phyloP scores from a whole-genome alignment of 108 stramenopile genomes.

The Stephanodiscus minutulus region DNA sequence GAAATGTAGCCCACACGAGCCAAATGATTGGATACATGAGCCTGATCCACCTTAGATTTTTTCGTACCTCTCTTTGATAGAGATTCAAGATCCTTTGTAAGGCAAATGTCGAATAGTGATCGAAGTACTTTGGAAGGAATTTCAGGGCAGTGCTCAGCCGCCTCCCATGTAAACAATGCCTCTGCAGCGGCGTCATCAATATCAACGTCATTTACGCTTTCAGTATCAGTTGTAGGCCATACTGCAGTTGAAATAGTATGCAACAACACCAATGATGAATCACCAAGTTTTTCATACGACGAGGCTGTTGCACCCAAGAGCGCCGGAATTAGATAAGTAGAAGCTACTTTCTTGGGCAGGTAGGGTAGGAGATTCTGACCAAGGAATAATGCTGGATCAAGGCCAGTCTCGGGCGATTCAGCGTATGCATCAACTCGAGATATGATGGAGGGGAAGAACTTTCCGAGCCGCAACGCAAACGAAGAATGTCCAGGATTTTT shows the following conservation, averaged over 20 bases:
- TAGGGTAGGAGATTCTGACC: conserved; percentile 58
- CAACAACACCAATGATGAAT: conserved; percentile 44
- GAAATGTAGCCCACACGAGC: conserved; percentile 42
- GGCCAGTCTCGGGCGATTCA: conserved; percentile 12
- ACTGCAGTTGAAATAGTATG: conserved; percentile 36
- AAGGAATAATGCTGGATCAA: conserved; percentile 54
- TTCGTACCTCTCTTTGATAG: not conserved
- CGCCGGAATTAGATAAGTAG: conserved; percentile 40
- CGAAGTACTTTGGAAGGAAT: conserved; percentile 18
- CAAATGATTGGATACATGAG: conserved; percentile 13
- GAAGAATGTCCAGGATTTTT: conserved; percentile 41
- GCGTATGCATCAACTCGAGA: conserved; percentile 13
- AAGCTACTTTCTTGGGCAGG: conserved; percentile 36
- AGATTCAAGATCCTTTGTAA: conserved; percentile 19
- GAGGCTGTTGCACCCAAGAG: conserved; percentile 53
- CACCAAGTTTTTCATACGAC: conserved; percentile 19
- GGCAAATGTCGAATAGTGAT: conserved; percentile 33
- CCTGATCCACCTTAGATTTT: not conserved
- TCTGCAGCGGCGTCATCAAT: conserved; percentile 31
- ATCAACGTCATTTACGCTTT: conserved; percentile 26
- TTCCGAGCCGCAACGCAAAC: conserved; percentile 41
- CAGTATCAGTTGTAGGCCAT: conserved; percentile 6
- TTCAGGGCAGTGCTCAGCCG: conserved; percentile 29
- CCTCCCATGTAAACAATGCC: conserved; percentile 21
- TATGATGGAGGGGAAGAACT: conserved; percentile 44